These are phyloP conservation scores for Talaromyces proteolyticus DNA, from an alignment of 495 filamentous ascomycete genomes.

Conservation along the genomic window DNA sequence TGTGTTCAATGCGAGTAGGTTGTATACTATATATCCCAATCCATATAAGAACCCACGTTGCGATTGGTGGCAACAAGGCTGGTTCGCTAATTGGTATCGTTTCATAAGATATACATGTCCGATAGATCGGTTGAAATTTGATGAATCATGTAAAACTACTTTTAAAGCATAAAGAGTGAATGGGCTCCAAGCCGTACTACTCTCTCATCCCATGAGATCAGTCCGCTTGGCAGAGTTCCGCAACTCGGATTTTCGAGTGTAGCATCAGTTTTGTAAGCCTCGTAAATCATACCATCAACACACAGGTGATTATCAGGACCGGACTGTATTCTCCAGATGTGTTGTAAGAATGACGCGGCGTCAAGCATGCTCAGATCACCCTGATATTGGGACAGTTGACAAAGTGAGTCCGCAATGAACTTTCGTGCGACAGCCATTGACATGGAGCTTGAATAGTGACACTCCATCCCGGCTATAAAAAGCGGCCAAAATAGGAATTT, in stretches of 20 bases:
- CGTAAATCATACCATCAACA: no score
- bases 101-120: no score
- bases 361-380: background rate
- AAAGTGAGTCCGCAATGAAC: background rate
- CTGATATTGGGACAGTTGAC: background rate
- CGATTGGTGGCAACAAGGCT: background rate
- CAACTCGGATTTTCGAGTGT: no score
- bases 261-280: background rate
- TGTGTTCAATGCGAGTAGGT: background rate
- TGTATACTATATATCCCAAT: background rate
- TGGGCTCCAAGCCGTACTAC: background rate
- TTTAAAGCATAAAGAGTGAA: background rate
- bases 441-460: background rate
- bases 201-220: background rate
- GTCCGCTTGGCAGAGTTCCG: background rate
- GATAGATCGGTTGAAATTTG: no score
- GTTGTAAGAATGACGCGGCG: background rate
- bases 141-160: background rate
- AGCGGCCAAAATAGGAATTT: constrained; percentile 1
- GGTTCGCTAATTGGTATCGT: background rate
- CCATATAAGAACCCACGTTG: background rate
- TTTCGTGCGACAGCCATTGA: background rate
- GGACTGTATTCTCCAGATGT: background rate
- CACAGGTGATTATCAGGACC: background rate
- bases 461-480: constrained; percentile 1